Evolutionary conservation across 192 early-diverging fungal species (phyloP), one percentile per base, ranked within the genome.

Genomic region (Rhizoclosmatium globosum): DNA sequence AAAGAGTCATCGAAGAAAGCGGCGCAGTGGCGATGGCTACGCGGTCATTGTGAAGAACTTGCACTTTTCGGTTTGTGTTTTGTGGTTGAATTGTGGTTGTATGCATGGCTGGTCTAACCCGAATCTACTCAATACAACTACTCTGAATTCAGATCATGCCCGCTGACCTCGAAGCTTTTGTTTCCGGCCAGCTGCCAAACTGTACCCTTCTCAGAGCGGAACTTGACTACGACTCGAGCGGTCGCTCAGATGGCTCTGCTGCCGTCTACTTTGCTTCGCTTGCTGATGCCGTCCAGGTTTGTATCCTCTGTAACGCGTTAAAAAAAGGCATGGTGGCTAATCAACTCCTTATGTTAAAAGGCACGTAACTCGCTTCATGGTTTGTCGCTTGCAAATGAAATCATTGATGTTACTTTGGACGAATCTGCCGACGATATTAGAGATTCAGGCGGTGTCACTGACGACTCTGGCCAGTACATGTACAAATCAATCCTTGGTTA

Each of bases 381-480:
- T 11, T 4, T 67, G 47, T 50, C 64, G 47, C 74, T 76, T 15
- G 19, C 31, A 1, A 39, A 59, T 31, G 6, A 23, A 4, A 38
- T 76, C 39, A 4, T 76, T 11, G 19, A 21, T 9, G 46, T 38
- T 23, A 47, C 7, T 19, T 19, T 76, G 17, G 74, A 11, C 23
- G 57, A 59, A 3, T 61, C 23, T 19, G 15, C 15, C 17, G 60
- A 66, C 17, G 46, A 13, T n/a, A 21, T 59, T 9, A 39, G 15
- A 2, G 39, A 2, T 44, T 4, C 46, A 48, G 57, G 41, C 15
- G 61, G 47, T 56, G 50, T 66, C 47, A 47, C 48, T 15, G 66
- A 76, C 38, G 74, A 76, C 4, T 7, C 64, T 47, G 74, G 74
- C 41, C 62, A 76, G 47, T 76, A 76, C 50, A 59, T 59, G 61